Conservation (phyloP, 805 yeast species). For the Yarrowia sp. region DNA sequence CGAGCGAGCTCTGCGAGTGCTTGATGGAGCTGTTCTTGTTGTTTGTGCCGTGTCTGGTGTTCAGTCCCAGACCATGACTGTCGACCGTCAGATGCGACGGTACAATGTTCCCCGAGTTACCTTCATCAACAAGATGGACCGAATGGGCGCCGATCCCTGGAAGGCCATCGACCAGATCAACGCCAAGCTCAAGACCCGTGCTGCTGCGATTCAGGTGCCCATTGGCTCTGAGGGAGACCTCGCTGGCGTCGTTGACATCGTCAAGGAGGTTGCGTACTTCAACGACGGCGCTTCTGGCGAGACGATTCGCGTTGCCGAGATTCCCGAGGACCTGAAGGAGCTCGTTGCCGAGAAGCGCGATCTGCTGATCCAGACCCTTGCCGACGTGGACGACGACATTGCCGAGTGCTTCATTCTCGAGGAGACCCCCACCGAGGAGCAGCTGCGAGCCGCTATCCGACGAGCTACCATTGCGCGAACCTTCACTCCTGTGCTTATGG, state of each 20-base stretch:
- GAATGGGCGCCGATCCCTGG: conserved; percentile 99
- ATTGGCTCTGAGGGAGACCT: conserved; percentile 88
- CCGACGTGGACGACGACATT: conserved; percentile 97
- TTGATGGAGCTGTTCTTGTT: conserved; percentile 97
- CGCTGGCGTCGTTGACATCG: conserved; percentile 86
- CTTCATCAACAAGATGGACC: conserved; percentile 96
- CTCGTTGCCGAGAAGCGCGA: conserved; percentile 89
- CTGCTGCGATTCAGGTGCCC: conserved; percentile 98
- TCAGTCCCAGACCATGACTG: conserved; percentile 97
- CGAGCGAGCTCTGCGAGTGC: conserved; percentile 95
- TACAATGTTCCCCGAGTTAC: conserved; percentile 96
- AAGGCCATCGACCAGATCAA: conserved; percentile 89
- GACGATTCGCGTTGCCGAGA: conserved; percentile 55
- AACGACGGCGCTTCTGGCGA: conserved; percentile 93
- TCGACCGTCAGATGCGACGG: conserved; percentile 98
- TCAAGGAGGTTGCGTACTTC: conserved; percentile 81
- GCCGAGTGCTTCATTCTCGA: conserved; percentile 93
- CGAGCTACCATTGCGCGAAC: conserved; percentile 92
- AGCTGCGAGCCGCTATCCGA: conserved; percentile 86
- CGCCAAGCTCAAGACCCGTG: conserved; percentile 81
- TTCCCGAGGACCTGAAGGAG: conserved; percentile 78
- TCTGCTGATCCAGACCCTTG: conserved; percentile 83
- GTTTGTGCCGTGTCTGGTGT: conserved; percentile 99
- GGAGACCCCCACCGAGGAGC: conserved; percentile 76
- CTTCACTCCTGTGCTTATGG: conserved; percentile 99